These are phyloP conservation scores for Trichoderma pleuroti DNA, from an alignment of 2,329 filamentous ascomycete species.

Conservation along the genomic window DNA sequence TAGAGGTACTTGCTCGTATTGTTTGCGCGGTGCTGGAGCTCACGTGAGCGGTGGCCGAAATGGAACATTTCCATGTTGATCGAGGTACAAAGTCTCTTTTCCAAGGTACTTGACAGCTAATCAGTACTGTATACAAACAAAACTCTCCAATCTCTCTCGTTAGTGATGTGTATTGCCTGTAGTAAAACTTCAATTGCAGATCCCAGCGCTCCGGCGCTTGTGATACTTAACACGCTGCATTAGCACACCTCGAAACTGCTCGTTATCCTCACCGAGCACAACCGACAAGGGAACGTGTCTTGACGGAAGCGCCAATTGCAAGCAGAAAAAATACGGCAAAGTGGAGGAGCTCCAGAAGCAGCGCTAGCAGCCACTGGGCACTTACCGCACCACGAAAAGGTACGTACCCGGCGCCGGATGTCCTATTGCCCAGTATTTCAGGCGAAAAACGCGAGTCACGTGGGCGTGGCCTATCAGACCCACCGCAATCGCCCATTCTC, in stretches of 20 bases:
- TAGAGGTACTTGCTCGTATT: background rate
- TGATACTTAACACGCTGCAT: background rate
- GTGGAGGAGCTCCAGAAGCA: background rate
- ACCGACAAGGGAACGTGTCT: background rate
- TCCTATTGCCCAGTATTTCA: background rate
- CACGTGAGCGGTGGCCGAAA: background rate
- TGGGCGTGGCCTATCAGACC: slow-evolving; percentile 17
- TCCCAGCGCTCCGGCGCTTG: background rate
- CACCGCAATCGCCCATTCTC: slow-evolving; percentile 20
- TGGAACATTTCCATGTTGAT: background rate
- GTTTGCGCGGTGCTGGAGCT: background rate
- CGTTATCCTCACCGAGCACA: slow-evolving; percentile 4
- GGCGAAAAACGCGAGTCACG: slow-evolving; percentile 17
- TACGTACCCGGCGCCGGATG: background rate
- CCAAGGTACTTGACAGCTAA: background rate
- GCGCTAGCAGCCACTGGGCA: background rate
- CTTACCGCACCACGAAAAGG: background rate
- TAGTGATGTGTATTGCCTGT: background rate
- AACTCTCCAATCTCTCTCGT: background rate
- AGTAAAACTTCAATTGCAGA: background rate
- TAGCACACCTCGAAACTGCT: background rate
- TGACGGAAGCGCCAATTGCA: background rate
- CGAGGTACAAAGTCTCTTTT: background rate
- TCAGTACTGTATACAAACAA: background rate
- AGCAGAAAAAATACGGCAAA: background rate